phyloP scores from a whole-genome alignment of 139 green algal genomes.

The Chlamydomonas eustigma region DNA sequence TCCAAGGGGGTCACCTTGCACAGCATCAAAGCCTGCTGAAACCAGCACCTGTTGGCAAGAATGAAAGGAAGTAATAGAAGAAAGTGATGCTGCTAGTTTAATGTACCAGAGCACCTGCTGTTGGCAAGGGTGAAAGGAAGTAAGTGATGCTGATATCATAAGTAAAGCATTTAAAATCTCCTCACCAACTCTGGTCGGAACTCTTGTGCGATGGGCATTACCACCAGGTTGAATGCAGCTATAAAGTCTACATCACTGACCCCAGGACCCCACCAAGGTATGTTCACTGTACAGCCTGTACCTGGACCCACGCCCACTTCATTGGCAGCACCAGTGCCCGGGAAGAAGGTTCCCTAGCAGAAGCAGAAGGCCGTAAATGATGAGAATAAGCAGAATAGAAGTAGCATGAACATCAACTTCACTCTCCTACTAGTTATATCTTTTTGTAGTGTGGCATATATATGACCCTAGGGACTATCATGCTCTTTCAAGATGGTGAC shows the following conservation, averaged over 20 bases:
- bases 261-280: slow-evolving; percentile 53
- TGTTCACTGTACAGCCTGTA: slow-evolving; percentile 64
- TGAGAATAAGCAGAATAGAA: too few species aligned
- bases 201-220: slow-evolving; percentile 19
- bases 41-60: slow-evolving; percentile 1
- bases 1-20: slow-evolving; percentile 58
- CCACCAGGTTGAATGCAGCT: slow-evolving; percentile 45
- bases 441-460: too few species aligned
- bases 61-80: too few species aligned
- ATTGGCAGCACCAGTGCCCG: slow-evolving; percentile 39
- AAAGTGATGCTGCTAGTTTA: too few species aligned
- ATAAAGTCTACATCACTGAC: slow-evolving; percentile 63
- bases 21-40: slow-evolving; percentile 34
- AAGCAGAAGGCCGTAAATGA: too few species aligned
- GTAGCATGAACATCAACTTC: too few species aligned
- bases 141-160: too few species aligned
- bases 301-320: slow-evolving; percentile 52
- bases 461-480: too few species aligned
- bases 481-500: too few species aligned
- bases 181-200: slow-evolving; percentile 15
- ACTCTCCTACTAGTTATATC: too few species aligned
- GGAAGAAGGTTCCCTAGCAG: slow-evolving; percentile 47
- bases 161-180: background rate
- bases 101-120: slow-evolving; percentile 6
- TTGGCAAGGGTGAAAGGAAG: background rate